These are phyloP conservation scores for Trypanosoma congolense DNA, from an alignment of 208 protist genomes.

Conservation along the genomic window DNA sequence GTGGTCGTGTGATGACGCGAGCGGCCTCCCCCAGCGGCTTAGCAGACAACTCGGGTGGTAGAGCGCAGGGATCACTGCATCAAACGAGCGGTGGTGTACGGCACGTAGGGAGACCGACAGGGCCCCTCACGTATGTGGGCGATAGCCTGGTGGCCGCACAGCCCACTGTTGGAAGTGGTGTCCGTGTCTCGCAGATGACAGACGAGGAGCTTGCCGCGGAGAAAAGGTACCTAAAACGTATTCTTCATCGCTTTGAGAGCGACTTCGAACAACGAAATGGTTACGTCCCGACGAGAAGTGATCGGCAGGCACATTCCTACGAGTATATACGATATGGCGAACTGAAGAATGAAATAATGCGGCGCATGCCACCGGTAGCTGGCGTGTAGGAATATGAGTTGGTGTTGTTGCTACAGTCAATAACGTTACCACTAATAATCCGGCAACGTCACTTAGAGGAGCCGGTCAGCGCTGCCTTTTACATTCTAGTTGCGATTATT, in stretches of 20 bases:
- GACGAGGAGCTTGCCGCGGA: slow-evolving; percentile 51
- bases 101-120: neutral
- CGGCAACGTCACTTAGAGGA: too few relatives aligned
- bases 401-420: neutral
- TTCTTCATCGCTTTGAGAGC: slow-evolving; percentile 77
- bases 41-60: neutral
- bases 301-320: slow-evolving; percentile 42
- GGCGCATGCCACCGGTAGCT: slow-evolving; percentile 12
- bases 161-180: slow-evolving; percentile 13
- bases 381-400: neutral
- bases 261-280: slow-evolving; percentile 64
- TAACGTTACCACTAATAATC: neutral
- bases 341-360: slow-evolving; percentile 69
- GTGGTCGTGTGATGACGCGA: neutral
- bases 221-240: slow-evolving; percentile 71
- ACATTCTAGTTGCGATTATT: neutral
- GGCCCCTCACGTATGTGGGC: neutral
- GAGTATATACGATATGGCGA: slow-evolving; percentile 81
- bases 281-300: slow-evolving; percentile 41
- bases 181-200: slow-evolving; percentile 41
- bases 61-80: neutral
- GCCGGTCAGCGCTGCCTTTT: neutral
- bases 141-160: slow-evolving; percentile 10
- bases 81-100: neutral
- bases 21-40: neutral